Conservation (phyloP, 345 rosid genomes). For the Anacardium occidentale region DNA sequence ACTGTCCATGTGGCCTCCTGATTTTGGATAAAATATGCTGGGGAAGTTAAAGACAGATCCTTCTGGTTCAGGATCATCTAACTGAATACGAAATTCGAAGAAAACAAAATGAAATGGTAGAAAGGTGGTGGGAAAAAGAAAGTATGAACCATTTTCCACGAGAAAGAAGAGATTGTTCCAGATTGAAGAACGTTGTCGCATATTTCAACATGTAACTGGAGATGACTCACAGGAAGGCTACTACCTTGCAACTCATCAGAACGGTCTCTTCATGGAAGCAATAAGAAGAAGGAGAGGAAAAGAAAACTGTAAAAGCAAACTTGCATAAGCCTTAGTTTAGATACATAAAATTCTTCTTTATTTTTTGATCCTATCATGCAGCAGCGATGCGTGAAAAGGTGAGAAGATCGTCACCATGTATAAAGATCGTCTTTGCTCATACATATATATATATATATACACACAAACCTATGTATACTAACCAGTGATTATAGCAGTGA, state of each 20-base stretch:
- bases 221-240: background rate
- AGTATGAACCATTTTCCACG: background rate
- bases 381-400: background rate
- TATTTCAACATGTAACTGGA: background rate
- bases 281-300: background rate
- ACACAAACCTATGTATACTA: too few species aligned
- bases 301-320: background rate
- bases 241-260: background rate
- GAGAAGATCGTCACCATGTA: background rate
- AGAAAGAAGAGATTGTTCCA: background rate
- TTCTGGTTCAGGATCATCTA: background rate
- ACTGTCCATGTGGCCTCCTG: background rate
- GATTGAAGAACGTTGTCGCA: too few species aligned
- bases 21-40: background rate
- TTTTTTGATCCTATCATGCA: background rate
- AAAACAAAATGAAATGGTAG: background rate
- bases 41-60: background rate
- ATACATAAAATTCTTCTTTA: background rate
- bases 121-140: background rate
- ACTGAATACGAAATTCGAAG: background rate
- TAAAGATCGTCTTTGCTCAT: background rate
- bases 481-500: constrained; percentile 78
- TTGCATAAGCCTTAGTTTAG: background rate
- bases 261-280: background rate
- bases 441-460: too few species aligned